Base-by-base conservation (phyloP, 176 grass and related monocot genomes). In the Raddia guianensis region DNA sequence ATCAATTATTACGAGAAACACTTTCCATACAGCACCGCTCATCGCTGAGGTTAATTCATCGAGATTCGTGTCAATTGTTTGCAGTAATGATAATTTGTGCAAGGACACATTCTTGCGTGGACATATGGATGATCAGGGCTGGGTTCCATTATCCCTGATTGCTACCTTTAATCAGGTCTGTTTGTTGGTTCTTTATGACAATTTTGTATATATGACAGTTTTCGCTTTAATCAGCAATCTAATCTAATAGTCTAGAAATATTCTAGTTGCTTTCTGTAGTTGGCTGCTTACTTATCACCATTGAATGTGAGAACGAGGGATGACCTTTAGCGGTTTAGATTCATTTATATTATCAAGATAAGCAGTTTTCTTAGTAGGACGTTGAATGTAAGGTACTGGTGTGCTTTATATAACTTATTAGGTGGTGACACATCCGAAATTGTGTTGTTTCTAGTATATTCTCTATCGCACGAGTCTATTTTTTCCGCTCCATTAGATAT, bases 41-140 rank as follows among this genome's bases (percentile, higher is more conserved):
- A 44, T 12, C 6, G 4, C 8, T 51, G 9, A 60, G 35, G 20
- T 59, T 44, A 82, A 16, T 60, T 62, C 77, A 14, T 47, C 74
- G 40, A 88, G 82, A 7, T 21, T 18, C 16, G 35, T 44, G 35
- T 92, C 68, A 20, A 49, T 27, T 13, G 78, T 88, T 82, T 86
- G 53, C 84, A 99, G 96, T 37, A 44, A 75, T 62, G 92, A 86
- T 21, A 99, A 99, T 91, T 80, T 99, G 80, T 95, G 96, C 75
- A 99, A 88, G 78, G 96, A 99, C 72, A 70, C 66, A 80, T 99
- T 32, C 72, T 77, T 99, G 84, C 77, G 92, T n/a, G 13, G 69
- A 51, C 91, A 86, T 47, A 99, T 99, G 96, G 90, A 95, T 86
- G 86, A 88, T 54, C 90, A 88, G 77, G 96, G 96, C 18, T 99